A percentile compares a stretch with the other conserved stretches of the same genome.
Evolutionary conservation across 352 stramenopile species (phyloP).

Genomic region (Pseudoperonospora humuli): DNA sequence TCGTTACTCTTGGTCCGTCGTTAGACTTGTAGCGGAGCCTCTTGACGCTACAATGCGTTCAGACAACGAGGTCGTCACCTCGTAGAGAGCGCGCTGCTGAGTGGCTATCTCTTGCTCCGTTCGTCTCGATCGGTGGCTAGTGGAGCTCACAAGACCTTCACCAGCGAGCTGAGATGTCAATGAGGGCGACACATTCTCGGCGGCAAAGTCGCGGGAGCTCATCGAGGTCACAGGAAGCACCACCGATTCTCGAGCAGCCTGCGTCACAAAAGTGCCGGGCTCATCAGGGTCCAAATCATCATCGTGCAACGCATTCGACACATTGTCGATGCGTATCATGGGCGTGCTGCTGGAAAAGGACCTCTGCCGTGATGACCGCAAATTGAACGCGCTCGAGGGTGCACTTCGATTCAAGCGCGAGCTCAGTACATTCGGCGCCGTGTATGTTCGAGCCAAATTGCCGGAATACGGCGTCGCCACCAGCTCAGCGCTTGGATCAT

Average conservation of each 20-base stretch:
- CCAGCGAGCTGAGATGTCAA: constrained; percentile 24
- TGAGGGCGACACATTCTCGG: constrained; percentile 22
- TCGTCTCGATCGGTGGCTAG: background rate
- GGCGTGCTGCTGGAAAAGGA: constrained; percentile 20
- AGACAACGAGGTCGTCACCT: constrained; percentile 24
- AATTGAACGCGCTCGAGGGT: background rate
- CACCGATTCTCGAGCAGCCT: constrained; percentile 14
- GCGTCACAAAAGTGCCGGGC: constrained; percentile 17
- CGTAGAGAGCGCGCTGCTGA: constrained; percentile 20
- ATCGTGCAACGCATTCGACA: constrained; percentile 7
- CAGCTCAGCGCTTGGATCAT: constrained; percentile 44
- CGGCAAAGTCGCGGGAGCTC: constrained; percentile 23
- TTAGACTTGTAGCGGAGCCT: constrained; percentile 5
- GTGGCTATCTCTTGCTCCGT: constrained; percentile 6
- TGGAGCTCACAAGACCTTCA: constrained; percentile 8
- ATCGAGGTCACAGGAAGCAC: constrained; percentile 10
- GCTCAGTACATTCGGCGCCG: constrained; percentile 26
- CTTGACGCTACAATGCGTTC: constrained; percentile 14
- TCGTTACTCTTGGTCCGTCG: constrained; percentile 18
- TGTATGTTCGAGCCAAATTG: constrained; percentile 24
- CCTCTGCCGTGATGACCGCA: constrained; percentile 19
- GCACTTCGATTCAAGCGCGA: constrained; percentile 23
- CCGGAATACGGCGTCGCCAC: constrained; percentile 19
- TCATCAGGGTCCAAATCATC: constrained; percentile 19
- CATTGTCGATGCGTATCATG: constrained; percentile 9